Percentiles rank a stretch among this genome's conserved stretches.
phyloP scores from a whole-genome alignment of 2,329 filamentous ascomycete species.

The Exophiala oligosperma region DNA sequence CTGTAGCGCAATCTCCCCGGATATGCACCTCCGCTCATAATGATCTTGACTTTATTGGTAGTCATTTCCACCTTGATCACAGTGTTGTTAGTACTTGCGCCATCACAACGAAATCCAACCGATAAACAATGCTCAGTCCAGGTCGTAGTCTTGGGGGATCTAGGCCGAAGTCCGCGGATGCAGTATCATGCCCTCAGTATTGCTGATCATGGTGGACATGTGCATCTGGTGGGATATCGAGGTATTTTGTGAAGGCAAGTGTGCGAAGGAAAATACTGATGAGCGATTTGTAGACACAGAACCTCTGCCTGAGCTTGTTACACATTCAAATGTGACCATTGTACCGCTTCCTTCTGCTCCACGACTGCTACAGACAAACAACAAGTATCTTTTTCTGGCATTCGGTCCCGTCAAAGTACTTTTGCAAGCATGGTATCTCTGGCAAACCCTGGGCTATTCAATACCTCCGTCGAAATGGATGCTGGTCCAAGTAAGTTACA shows the following conservation, averaged over 20 bases:
- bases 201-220: constrained; percentile 74
- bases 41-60: constrained; percentile 38
- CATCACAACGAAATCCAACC: constrained; percentile 39
- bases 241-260: constrained; percentile 50
- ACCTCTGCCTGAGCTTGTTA: constrained; percentile 73
- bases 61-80: constrained; percentile 48
- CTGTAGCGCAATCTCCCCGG: background rate
- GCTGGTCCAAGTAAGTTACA: constrained; percentile 66
- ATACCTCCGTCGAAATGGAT: constrained; percentile 79
- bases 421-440: constrained; percentile 74
- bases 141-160: constrained; percentile 89
- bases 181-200: constrained; percentile 96
- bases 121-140: constrained; percentile 60
- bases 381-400: constrained; percentile 72
- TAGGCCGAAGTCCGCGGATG: constrained; percentile 95
- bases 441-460: constrained; percentile 69
- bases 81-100: constrained; percentile 53
- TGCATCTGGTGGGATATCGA: constrained; percentile 85
- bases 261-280: constrained; percentile 7
- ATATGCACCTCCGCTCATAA: background rate
- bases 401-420: constrained; percentile 81
- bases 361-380: constrained; percentile 63
- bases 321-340: constrained; percentile 68
- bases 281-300: constrained; percentile 63
- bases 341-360: constrained; percentile 70